phyloP scores from a whole-genome alignment of 2,329 filamentous ascomycete genomes.

The Coniochaeta pulveracea region DNA sequence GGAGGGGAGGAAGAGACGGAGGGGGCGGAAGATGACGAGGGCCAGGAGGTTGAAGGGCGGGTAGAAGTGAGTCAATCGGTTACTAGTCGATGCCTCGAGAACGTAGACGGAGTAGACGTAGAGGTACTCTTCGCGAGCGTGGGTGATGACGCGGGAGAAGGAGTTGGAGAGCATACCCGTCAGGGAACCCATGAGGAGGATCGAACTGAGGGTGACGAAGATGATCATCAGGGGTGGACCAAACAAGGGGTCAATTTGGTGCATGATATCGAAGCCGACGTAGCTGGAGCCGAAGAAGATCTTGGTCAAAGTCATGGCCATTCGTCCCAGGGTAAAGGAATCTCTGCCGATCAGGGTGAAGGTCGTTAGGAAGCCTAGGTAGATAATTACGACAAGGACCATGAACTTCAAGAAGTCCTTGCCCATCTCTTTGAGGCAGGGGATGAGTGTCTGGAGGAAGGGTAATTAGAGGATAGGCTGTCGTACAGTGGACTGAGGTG shows the following conservation, averaged over 20 bases:
- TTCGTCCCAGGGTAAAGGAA: slow-evolving; percentile 49
- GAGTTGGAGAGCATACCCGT: slow-evolving; percentile 72
- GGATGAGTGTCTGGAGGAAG: slow-evolving; percentile 52
- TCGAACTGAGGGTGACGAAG: slow-evolving; percentile 68
- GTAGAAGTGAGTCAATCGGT: slow-evolving; percentile 58
- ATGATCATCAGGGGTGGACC: slow-evolving; percentile 55
- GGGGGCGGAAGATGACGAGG: slow-evolving; percentile 58
- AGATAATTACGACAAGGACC: slow-evolving; percentile 64
- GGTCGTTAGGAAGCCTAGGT: slow-evolving; percentile 81
- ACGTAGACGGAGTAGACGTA: slow-evolving; percentile 63
- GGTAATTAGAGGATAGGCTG: slow-evolving; percentile 2
- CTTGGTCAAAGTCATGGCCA: slow-evolving; percentile 68
- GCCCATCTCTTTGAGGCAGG: slow-evolving; percentile 87
- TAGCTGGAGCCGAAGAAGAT: slow-evolving; percentile 72
- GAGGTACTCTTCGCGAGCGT: slow-evolving; percentile 64
- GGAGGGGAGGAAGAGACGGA: slow-evolving; percentile 56
- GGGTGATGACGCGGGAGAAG: slow-evolving; percentile 52
- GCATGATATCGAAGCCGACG: slow-evolving; percentile 61
- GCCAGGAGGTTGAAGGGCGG: slow-evolving; percentile 66
- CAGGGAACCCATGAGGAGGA: slow-evolving; percentile 66
- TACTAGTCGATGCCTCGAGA: slow-evolving; percentile 55
- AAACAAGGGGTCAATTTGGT: slow-evolving; percentile 45
- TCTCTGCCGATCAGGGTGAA: slow-evolving; percentile 70
- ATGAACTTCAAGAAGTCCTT: slow-evolving; percentile 84
- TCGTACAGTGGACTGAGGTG: background rate